A percentile compares a stretch with the other conserved stretches of the same genome.
Conservation (phyloP, 2,329 filamentous ascomycete species). For the Colletotrichum camelliae region DNA sequence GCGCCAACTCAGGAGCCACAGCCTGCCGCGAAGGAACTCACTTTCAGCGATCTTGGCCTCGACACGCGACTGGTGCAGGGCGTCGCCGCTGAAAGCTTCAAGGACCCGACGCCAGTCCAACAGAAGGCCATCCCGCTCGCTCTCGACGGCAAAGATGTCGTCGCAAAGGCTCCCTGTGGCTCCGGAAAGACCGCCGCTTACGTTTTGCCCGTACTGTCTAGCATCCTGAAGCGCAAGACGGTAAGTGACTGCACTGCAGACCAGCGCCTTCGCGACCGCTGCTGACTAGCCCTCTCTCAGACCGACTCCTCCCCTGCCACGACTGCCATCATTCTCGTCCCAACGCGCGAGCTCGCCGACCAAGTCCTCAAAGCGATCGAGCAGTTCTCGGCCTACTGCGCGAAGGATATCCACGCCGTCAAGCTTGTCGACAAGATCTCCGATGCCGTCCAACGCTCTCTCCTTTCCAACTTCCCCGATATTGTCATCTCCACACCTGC, state of each 20-base stretch:
- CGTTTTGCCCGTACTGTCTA: conserved; percentile 85
- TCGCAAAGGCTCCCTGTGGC: conserved; percentile 92
- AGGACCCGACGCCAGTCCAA: conserved; percentile 88
- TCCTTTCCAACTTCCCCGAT: conserved; percentile 86
- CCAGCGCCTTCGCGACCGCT: neutral
- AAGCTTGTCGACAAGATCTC: conserved; percentile 93
- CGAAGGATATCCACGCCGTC: conserved; percentile 80
- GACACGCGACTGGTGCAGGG: conserved; percentile 88
- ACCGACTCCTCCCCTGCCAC: conserved; percentile 59
- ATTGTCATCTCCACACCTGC: conserved; percentile 90
- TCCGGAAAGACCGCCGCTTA: conserved; percentile 99
- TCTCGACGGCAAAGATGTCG: conserved; percentile 84
- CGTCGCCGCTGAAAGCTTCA: conserved; percentile 82
- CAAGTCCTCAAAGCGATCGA: conserved; percentile 85
- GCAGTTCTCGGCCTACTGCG: conserved; percentile 80
- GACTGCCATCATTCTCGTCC: conserved; percentile 87
- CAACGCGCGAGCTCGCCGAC: conserved; percentile 91
- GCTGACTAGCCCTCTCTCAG: conserved; percentile 33
- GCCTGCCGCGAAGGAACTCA: conserved; percentile 31
- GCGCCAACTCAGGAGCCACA: conserved; percentile 29
- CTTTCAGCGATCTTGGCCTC: conserved; percentile 80
- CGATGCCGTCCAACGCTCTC: conserved; percentile 84
- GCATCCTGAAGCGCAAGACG: conserved; percentile 79
- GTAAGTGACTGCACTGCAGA: conserved; percentile 38
- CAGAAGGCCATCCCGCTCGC: conserved; percentile 86